These are phyloP conservation scores for Verticillium klebahnii DNA, from an alignment of 2,329 filamentous ascomycete genomes.

Conservation along the genomic window DNA sequence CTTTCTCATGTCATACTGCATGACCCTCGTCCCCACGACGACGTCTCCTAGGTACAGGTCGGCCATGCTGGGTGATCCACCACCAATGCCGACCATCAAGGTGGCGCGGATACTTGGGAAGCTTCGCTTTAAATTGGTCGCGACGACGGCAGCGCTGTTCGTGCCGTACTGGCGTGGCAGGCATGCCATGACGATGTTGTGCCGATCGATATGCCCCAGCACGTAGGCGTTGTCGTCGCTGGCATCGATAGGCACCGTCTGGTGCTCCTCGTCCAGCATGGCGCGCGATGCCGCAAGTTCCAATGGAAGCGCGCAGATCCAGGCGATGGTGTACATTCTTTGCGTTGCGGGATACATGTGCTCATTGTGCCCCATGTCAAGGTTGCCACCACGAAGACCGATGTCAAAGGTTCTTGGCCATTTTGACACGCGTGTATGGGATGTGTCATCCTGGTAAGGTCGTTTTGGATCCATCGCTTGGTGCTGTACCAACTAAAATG, in stretches of 20 bases:
- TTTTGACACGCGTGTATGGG: too few species aligned
- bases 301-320: constrained; percentile 14
- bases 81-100: constrained; percentile 23
- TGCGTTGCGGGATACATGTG: too few species aligned
- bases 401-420: too few species aligned
- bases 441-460: too few species aligned
- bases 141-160: background rate
- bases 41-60: constrained; percentile 15
- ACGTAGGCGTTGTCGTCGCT: constrained; percentile 3
- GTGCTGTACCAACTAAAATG: too few species aligned
- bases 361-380: too few species aligned
- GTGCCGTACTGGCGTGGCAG: constrained; percentile 2
- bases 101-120: constrained; percentile 7
- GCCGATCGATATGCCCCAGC: background rate
- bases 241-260: background rate
- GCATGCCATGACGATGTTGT: constrained; percentile 8
- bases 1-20: constrained; percentile 17
- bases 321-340: constrained; percentile 12
- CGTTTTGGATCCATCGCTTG: too few species aligned
- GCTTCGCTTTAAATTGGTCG: constrained; percentile 9
- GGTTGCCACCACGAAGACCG: too few species aligned
- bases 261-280: constrained; percentile 15
- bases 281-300: constrained; percentile 12
- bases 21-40: constrained; percentile 12
- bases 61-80: constrained; percentile 14